Percentiles rank a stretch among this genome's conserved stretches.
Evolutionary conservation across 1,284 basidiomycete genomes (phyloP).

Genomic region (Quambalaria eucalypti): DNA sequence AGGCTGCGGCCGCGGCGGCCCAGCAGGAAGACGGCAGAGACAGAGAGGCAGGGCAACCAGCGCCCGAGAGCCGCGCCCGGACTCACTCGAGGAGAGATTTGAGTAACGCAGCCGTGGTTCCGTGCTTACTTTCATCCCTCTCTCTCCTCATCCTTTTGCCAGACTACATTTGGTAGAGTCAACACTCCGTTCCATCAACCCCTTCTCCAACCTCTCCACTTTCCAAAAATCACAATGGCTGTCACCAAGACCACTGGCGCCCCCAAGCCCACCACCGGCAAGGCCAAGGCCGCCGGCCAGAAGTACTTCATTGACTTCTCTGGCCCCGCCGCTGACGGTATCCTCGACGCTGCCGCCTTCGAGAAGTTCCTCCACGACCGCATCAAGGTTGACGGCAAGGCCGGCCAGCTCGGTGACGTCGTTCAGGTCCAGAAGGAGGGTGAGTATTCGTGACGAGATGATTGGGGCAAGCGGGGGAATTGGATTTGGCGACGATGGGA

Average conservation of each 20-base stretch:
- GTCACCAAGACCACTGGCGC: conserved; percentile 14
- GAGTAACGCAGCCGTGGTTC: too few relatives aligned
- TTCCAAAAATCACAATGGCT: conserved; percentile 31
- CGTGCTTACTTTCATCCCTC: background rate
- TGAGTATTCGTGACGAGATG: conserved; percentile 13
- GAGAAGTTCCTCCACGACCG: conserved; percentile 89
- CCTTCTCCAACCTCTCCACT: background rate
- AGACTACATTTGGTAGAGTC: background rate
- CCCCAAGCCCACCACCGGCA: conserved; percentile 23
- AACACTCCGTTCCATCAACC: background rate
- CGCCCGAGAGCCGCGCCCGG: too few relatives aligned
- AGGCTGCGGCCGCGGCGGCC: too few relatives aligned
- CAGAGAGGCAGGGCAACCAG: too few relatives aligned
- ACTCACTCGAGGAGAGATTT: too few relatives aligned
- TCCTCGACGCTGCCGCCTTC: conserved; percentile 83
- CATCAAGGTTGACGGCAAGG: conserved; percentile 67
- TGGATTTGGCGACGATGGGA: too few relatives aligned
- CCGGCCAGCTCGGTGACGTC: conserved; percentile 55
- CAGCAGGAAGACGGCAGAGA: too few relatives aligned
- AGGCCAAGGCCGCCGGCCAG: conserved; percentile 62
- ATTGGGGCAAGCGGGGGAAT: background rate
- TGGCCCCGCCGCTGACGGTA: conserved; percentile 76
- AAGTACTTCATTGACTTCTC: conserved; percentile 93
- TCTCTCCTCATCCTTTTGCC: conserved; percentile 3
- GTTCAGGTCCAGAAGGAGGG: conserved; percentile 48